Evolutionary conservation across 2,329 filamentous ascomycete species (phyloP).

Genomic region (Talaromyces sp.): DNA sequence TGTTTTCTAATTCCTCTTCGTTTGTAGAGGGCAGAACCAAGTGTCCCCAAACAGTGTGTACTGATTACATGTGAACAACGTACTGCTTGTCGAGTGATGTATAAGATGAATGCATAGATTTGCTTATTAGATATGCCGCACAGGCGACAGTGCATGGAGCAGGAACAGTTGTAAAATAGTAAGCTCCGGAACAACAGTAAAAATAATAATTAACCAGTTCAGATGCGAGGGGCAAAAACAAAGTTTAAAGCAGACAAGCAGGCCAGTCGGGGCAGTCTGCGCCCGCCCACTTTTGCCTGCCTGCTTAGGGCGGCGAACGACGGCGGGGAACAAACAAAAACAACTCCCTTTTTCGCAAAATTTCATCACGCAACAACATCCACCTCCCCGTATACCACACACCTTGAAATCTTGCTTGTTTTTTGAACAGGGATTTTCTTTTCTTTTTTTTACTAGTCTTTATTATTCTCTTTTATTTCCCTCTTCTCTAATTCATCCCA

Average conservation of each 20-base stretch:
- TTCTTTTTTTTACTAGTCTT: not conserved
- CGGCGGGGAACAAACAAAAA: constrained; percentile 6
- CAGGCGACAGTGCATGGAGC: not conserved
- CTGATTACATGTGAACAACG: not conserved
- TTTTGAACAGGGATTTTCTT: not conserved
- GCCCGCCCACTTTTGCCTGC: not conserved
- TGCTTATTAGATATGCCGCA: not conserved
- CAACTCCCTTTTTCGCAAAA: constrained; percentile 7
- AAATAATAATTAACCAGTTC: too few relatives aligned
- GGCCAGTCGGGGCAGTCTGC: not conserved
- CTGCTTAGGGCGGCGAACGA: not conserved
- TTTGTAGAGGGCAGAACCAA: not conserved
- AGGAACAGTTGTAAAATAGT: not conserved
- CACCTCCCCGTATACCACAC: not conserved
- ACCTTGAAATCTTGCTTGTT: not conserved
- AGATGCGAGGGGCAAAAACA: not conserved
- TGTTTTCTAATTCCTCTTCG: not conserved
- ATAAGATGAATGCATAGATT: not conserved
- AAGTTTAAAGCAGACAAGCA: not conserved
- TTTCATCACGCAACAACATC: not conserved
- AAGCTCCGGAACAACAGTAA: not conserved
- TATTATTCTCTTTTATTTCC: not conserved
- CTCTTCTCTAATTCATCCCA: not conserved
- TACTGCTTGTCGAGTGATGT: not conserved
- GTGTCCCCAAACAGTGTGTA: not conserved